These are phyloP conservation scores for Hypoxylon sp. DNA, from an alignment of 2,329 filamentous ascomycete species.

Conservation along the genomic window DNA sequence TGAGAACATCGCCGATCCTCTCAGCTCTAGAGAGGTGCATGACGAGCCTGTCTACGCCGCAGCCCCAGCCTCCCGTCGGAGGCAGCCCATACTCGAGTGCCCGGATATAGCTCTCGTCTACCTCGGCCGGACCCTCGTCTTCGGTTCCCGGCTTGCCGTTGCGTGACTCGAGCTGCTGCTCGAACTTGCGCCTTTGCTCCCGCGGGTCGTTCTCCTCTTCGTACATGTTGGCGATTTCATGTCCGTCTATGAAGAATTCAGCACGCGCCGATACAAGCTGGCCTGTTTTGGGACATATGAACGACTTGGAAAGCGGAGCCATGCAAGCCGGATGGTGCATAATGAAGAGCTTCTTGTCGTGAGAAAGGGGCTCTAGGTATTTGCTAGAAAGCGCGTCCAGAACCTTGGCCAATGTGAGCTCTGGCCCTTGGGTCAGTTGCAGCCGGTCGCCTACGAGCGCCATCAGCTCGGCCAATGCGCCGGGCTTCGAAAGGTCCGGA, in stretches of 20 bases:
- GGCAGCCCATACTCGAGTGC: slow-evolving; percentile 89
- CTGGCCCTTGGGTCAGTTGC: slow-evolving; percentile 69
- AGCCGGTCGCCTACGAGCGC: slow-evolving; percentile 62
- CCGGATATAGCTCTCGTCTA: slow-evolving; percentile 84
- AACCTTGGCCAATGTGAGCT: slow-evolving; percentile 66
- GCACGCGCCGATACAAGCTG: slow-evolving; percentile 83
- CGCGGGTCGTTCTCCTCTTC: slow-evolving; percentile 96
- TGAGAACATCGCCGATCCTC: slow-evolving; percentile 84
- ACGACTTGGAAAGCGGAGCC: slow-evolving; percentile 90
- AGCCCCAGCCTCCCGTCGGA: slow-evolving; percentile 97
- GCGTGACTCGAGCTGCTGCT: slow-evolving; percentile 55
- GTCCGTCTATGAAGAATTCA: slow-evolving; percentile 81
- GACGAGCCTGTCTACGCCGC: slow-evolving; percentile 86
- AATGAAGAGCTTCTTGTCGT: slow-evolving; percentile 78
- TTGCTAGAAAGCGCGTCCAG: slow-evolving; percentile 80
- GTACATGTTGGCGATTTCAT: slow-evolving; percentile 94
- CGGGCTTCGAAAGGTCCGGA: slow-evolving; percentile 65
- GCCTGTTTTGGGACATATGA: slow-evolving; percentile 69
- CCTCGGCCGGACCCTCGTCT: slow-evolving; percentile 54
- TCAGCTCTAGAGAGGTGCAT: slow-evolving; percentile 86
- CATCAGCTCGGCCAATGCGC: slow-evolving; percentile 67
- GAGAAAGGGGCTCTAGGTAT: slow-evolving; percentile 81
- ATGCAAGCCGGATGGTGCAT: slow-evolving; percentile 89
- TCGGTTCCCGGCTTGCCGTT: slow-evolving; percentile 55
- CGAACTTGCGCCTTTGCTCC: slow-evolving; percentile 84